A percentile compares a stretch with the other conserved stretches of the same genome.
These are phyloP conservation scores for Paragyromitra xinjiangensis DNA, from an alignment of 495 filamentous ascomycete genomes.

Conservation along the genomic window DNA sequence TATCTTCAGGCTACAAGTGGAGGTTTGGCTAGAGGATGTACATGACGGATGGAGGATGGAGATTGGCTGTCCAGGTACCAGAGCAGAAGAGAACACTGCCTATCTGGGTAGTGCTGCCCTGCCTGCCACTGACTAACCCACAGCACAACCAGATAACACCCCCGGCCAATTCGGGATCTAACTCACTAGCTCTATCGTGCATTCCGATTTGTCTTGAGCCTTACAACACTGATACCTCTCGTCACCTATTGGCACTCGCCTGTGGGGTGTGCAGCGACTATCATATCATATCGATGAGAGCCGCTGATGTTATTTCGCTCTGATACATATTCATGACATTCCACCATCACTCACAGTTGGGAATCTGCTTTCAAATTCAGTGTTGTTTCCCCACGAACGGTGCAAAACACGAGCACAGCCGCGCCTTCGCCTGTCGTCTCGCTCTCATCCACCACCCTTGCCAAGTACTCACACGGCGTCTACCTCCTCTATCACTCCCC, in stretches of 20 bases:
- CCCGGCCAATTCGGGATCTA: background rate
- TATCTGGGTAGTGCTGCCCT: too few relatives aligned
- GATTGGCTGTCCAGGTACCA: too few relatives aligned
- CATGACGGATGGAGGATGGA: too few relatives aligned
- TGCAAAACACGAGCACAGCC: background rate
- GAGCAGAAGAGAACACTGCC: too few relatives aligned
- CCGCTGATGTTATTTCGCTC: constrained; percentile 16
- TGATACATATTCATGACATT: constrained; percentile 46
- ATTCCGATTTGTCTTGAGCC: constrained; percentile 33
- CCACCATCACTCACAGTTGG: constrained; percentile 38
- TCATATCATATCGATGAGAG: background rate
- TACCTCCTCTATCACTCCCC: constrained; percentile 1
- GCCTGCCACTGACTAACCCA: too few relatives aligned
- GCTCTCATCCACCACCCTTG: background rate
- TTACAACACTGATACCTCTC: constrained; percentile 19
- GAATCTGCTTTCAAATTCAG: constrained; percentile 33
- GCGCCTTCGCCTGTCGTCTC: background rate
- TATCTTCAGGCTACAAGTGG: background rate
- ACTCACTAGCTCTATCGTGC: constrained; percentile 31
- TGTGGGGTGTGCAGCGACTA: constrained; percentile 7
- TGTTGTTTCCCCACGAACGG: constrained; percentile 15
- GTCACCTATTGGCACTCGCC: background rate
- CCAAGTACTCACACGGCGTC: background rate
- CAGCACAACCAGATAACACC: background rate
- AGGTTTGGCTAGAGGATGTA: too few relatives aligned